Percentiles rank a stretch among this genome's conserved stretches.
Conservation (phyloP, 768 basidiomycete genomes). For the Xerocomellus chrysenteron region DNA sequence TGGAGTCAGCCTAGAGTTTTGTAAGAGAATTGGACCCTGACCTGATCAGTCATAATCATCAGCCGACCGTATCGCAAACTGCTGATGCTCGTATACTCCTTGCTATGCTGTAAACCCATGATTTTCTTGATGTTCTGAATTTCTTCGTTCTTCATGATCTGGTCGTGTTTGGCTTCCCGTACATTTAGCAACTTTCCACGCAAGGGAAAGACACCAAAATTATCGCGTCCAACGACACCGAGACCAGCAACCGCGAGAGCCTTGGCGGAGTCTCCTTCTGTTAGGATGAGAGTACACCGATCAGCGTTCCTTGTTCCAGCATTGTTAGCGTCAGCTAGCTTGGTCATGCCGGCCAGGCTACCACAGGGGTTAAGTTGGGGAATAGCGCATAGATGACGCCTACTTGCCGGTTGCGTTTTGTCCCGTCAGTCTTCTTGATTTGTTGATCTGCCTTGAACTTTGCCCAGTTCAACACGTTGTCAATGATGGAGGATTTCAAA, state of each 20-base stretch:
- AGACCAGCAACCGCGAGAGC: constrained; percentile 93
- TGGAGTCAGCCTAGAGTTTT: background rate
- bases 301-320: constrained; percentile 82
- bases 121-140: constrained; percentile 98
- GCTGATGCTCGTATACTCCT: constrained; percentile 68
- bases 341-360: constrained; percentile 87
- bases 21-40: constrained; percentile 27
- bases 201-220: constrained; percentile 96
- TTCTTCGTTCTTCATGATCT: constrained; percentile 98
- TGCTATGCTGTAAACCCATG: constrained; percentile 92
- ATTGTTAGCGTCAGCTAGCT: constrained; percentile 96
- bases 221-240: constrained; percentile 91
- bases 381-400: background rate
- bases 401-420: constrained; percentile 78
- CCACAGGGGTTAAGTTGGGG: background rate
- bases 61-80: constrained; percentile 88
- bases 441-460: constrained; percentile 96
- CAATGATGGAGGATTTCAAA: constrained; percentile 84
- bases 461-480: constrained; percentile 92
- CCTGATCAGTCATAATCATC: constrained; percentile 99
- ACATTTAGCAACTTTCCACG: constrained; percentile 97
- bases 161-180: constrained; percentile 92
- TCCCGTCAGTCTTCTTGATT: constrained; percentile 93
- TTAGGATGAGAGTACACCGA: constrained; percentile 92
- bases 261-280: constrained; percentile 99